These are phyloP conservation scores for Knoxdaviesia capensis DNA, from an alignment of 2,329 filamentous ascomycete species.

Conservation along the genomic window DNA sequence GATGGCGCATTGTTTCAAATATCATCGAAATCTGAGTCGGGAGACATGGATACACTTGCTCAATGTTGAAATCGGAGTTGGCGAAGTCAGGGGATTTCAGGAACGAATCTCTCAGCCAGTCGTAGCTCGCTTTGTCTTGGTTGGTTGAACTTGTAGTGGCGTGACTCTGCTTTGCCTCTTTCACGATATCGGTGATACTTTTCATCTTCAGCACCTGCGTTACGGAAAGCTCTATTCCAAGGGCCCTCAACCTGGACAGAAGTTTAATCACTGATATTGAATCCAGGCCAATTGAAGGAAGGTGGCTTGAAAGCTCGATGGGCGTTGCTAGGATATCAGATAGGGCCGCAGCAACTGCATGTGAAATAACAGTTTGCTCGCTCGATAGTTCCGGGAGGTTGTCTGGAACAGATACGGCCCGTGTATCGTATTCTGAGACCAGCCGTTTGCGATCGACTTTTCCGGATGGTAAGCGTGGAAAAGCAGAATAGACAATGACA, in stretches of 20 bases:
- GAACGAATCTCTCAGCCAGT: too few species aligned
- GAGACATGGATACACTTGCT: conserved; percentile 41
- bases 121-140: too few species aligned
- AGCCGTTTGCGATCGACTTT: conserved; percentile 59
- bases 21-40: conserved; percentile 66
- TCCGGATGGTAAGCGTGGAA: conserved; percentile 64
- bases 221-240: conserved; percentile 34
- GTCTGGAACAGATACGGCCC: too few species aligned
- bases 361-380: too few species aligned
- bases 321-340: conserved; percentile 17
- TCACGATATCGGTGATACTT: conserved; percentile 11
- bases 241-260: conserved; percentile 39
- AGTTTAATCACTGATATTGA: conserved; percentile 31
- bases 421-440: too few species aligned
- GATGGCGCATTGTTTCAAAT: conserved; percentile 42
- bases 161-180: too few species aligned
- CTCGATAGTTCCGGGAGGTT: too few species aligned
- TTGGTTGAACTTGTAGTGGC: too few species aligned
- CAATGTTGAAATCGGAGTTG: conserved; percentile 8
- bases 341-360: conserved; percentile 19
- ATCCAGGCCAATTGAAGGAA: conserved; percentile 40
- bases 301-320: conserved; percentile 16
- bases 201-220: conserved; percentile 39
- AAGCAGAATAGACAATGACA: conserved; percentile 37
- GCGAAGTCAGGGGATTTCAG: too few species aligned